Percentiles rank a stretch among this genome's conserved stretches.
phyloP scores from a whole-genome alignment of 768 basidiomycete species.

The Artomyces pyxidatus region DNA sequence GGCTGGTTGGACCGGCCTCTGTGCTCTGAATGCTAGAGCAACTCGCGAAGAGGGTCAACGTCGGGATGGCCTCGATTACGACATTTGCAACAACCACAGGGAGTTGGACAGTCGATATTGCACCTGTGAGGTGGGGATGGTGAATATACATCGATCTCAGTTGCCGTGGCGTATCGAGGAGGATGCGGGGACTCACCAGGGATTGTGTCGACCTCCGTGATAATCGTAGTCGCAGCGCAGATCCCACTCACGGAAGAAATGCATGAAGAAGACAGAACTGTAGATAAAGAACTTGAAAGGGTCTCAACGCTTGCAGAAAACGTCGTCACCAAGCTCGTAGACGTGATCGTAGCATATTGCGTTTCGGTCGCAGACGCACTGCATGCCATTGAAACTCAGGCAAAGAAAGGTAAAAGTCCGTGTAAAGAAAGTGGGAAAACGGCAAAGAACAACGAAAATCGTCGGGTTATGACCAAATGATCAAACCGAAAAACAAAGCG shows the following conservation, averaged over 20 bases:
- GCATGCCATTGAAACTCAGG: conserved; percentile 10
- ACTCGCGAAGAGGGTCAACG: conserved; percentile 10
- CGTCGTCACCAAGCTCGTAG: conserved; percentile 7
- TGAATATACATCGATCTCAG: background rate
- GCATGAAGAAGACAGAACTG: conserved; percentile 3
- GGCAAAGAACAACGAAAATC: background rate
- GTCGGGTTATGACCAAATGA: no score
- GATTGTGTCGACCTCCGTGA: background rate
- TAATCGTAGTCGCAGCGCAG: background rate
- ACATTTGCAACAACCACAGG: conserved; percentile 9
- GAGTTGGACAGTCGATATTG: conserved; percentile 5
- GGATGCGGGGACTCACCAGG: conserved; percentile 8
- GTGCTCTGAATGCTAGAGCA: background rate
- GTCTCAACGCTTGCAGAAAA: conserved; percentile 9
- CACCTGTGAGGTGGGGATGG: conserved; percentile 4
- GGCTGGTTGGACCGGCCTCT: background rate
- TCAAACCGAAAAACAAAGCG: no score
- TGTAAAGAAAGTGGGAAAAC: background rate
- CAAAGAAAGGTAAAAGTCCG: background rate
- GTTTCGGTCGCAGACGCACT: conserved; percentile 8
- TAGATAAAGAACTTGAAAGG: background rate
- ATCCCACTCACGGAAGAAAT: background rate
- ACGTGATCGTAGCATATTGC: conserved; percentile 8
- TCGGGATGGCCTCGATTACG: conserved; percentile 8
- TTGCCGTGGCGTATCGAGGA: background rate